phyloP scores from a whole-genome alignment of 257 asterid species.

The Solanum chiquidenum region DNA sequence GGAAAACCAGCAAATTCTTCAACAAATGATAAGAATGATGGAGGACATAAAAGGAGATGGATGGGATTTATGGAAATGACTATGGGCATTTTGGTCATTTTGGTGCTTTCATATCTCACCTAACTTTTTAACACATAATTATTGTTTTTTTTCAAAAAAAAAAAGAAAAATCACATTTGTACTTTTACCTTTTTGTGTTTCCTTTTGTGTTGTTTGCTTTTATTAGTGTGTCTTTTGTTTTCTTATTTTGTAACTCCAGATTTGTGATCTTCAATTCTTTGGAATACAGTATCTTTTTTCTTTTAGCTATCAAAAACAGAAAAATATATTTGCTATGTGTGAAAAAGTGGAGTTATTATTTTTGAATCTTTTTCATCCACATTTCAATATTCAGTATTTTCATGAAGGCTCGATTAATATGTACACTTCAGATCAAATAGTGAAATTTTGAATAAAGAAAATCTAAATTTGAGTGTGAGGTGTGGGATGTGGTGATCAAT shows the following conservation, averaged over 20 bases:
- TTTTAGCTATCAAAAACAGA: not conserved
- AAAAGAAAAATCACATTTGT: not conserved
- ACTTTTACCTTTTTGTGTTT: not conserved
- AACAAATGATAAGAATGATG: not conserved
- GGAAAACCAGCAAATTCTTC: not conserved
- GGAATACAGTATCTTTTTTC: not conserved
- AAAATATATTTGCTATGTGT: not conserved
- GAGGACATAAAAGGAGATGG: not conserved
- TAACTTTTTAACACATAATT: not conserved
- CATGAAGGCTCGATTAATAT: not conserved
- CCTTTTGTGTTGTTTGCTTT: not conserved
- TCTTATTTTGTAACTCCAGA: not conserved
- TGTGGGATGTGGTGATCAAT: not conserved
- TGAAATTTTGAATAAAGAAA: not conserved
- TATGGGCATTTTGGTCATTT: not conserved
- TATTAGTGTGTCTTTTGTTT: not conserved
- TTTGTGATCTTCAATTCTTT: not conserved
- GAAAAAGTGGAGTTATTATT: not conserved
- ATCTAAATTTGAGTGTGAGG: not conserved
- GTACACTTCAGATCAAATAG: not conserved
- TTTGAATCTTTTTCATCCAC: not conserved
- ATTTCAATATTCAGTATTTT: not conserved
- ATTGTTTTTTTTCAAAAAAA: not conserved
- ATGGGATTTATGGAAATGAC: not conserved
- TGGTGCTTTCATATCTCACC: slow-evolving; percentile 13